Evolutionary conservation across 2,329 filamentous ascomycete species (phyloP).

Genomic region (Cryphonectria nitschkei): DNA sequence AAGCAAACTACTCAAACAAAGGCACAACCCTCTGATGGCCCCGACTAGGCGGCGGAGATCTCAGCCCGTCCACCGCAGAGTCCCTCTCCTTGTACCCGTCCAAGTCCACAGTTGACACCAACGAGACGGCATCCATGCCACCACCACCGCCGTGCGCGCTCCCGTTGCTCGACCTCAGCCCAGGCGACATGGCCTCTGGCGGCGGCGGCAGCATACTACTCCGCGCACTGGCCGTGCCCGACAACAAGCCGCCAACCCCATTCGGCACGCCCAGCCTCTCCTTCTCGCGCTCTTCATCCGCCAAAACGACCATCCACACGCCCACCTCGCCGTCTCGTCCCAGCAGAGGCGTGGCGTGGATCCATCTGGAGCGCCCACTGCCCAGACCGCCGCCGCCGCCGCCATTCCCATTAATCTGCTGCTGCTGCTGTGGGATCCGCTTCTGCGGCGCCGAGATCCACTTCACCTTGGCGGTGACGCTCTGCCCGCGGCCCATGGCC

Average conservation of each 20-base stretch:
- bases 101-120: conserved; percentile 1
- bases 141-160: background rate
- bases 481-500: conserved; percentile 69
- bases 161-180: background rate
- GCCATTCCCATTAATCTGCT: background rate
- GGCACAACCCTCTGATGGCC: background rate
- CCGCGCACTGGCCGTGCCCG: background rate
- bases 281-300: conserved; percentile 59
- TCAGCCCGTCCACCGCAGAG: conserved; percentile 1
- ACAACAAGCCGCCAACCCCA: background rate
- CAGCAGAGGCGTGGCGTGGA: conserved; percentile 76
- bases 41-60: background rate
- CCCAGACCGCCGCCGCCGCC: conserved; percentile 38
- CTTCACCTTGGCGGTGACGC: conserved; percentile 73
- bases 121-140: background rate
- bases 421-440: conserved; percentile 17
- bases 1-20: background rate
- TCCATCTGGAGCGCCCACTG: conserved; percentile 68
- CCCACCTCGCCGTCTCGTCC: conserved; percentile 70
- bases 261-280: background rate
- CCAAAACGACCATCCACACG: conserved; percentile 78
- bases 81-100: background rate
- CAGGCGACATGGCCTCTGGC: background rate
- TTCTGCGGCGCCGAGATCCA: conserved; percentile 61
- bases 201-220: background rate